These are phyloP conservation scores for Bondarzewia mesenterica DNA, from an alignment of 1,284 basidiomycete genomes.

Conservation along the genomic window DNA sequence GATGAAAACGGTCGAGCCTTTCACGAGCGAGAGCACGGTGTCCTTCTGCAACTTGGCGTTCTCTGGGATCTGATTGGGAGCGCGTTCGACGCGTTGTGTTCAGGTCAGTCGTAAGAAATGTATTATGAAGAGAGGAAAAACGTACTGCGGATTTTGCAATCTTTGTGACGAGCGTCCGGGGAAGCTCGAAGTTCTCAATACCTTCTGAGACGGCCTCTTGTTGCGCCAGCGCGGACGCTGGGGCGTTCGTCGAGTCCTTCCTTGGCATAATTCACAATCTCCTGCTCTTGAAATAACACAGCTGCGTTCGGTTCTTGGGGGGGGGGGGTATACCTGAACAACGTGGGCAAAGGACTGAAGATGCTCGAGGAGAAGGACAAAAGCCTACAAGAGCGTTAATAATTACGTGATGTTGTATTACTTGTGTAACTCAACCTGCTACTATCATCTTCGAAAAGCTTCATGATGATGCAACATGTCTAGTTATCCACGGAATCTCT, in stretches of 20 bases:
- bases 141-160: constrained; percentile 73
- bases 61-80: constrained; percentile 47
- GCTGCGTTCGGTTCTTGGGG: too few species aligned
- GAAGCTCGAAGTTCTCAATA: constrained; percentile 82
- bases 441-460: too few species aligned
- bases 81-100: neutral
- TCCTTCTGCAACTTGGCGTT: constrained; percentile 84
- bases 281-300: neutral
- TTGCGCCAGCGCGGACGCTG: constrained; percentile 61
- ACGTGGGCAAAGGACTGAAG: too few species aligned
- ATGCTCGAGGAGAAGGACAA: too few species aligned
- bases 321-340: too few species aligned
- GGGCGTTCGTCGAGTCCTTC: constrained; percentile 43
- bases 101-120: neutral
- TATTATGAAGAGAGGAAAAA: constrained; percentile 5
- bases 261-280: constrained; percentile 41
- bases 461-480: too few species aligned
- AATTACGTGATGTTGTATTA: too few species aligned
- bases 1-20: constrained; percentile 86
- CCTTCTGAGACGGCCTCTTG: constrained; percentile 71
- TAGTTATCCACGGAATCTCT: too few species aligned
- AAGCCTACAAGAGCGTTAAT: too few species aligned
- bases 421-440: too few species aligned
- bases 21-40: constrained; percentile 71
- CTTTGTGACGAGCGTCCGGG: constrained; percentile 72